These are phyloP conservation scores for Williopsis jadinii DNA, from an alignment of 1,139 yeast genomes.

Conservation along the genomic window DNA sequence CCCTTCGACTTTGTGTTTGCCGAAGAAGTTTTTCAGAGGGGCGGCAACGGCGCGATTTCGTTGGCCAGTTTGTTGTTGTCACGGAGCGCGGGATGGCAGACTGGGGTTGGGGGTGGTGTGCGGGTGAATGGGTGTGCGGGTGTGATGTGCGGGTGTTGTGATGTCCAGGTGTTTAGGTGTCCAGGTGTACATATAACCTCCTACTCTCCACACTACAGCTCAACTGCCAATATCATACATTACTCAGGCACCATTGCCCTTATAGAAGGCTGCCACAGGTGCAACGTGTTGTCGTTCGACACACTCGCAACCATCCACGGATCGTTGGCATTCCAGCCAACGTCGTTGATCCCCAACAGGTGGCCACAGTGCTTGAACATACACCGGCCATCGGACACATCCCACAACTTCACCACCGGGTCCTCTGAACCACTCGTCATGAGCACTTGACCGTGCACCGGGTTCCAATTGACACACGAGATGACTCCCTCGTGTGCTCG, in stretches of 20 bases:
- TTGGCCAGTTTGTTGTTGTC: slow-evolving; percentile 2
- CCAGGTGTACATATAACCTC: background rate
- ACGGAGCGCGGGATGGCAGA: background rate
- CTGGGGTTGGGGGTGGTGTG: too few relatives aligned
- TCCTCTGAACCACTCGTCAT: slow-evolving; percentile 71
- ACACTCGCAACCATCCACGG: slow-evolving; percentile 79
- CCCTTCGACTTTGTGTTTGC: background rate
- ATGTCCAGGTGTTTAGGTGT: background rate
- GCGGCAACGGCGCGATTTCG: slow-evolving; percentile 1
- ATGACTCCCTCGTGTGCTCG: slow-evolving; percentile 55
- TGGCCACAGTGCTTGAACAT: slow-evolving; percentile 87
- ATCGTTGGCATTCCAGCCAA: slow-evolving; percentile 79
- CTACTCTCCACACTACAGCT: too few relatives aligned
- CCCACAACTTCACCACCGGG: slow-evolving; percentile 65
- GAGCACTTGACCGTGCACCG: slow-evolving; percentile 47
- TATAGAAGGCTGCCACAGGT: slow-evolving; percentile 51
- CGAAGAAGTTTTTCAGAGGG: background rate
- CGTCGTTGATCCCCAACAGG: slow-evolving; percentile 77
- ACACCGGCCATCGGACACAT: slow-evolving; percentile 38
- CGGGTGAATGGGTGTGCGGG: background rate
- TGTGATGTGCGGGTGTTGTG: background rate
- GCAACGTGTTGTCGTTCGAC: slow-evolving; percentile 83
- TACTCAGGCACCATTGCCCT: background rate
- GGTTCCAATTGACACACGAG: slow-evolving; percentile 77
- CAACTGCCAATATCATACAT: too few relatives aligned